These are phyloP conservation scores for Senna tora DNA, from an alignment of 306 rosid species.

Conservation along the genomic window DNA sequence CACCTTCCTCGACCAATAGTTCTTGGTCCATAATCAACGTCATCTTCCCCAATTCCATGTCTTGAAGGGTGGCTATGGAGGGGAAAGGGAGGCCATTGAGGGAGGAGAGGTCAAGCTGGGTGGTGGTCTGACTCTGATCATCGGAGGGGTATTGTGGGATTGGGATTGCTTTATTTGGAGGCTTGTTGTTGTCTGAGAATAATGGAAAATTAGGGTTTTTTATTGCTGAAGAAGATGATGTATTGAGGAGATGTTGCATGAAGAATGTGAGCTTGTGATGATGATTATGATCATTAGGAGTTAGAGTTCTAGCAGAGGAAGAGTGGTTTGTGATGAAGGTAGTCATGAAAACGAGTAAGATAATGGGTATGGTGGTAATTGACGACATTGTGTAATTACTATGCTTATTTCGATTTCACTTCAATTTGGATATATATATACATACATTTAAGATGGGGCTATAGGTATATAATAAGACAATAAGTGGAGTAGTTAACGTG, in stretches of 20 bases:
- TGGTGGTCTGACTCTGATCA: conserved; percentile 37
- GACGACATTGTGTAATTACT: neutral
- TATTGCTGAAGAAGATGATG: neutral
- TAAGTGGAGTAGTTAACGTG: no score
- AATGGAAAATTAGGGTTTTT: conserved; percentile 48
- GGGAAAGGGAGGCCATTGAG: conserved; percentile 68
- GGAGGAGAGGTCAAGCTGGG: conserved; percentile 52
- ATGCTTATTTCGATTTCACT: no score
- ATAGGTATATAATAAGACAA: no score
- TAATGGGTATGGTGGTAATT: neutral
- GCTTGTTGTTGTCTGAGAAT: no score
- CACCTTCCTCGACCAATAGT: conserved; percentile 30
- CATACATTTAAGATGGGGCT: no score
- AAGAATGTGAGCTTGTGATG: conserved; percentile 13
- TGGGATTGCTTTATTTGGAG: conserved; percentile 56
- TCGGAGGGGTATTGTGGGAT: conserved; percentile 47
- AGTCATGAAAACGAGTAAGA: neutral
- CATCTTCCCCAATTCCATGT: conserved; percentile 58
- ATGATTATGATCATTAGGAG: neutral
- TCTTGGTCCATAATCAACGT: conserved; percentile 63
- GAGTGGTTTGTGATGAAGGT: neutral
- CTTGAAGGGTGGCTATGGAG: conserved; percentile 59
- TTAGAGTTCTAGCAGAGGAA: conserved; percentile 4
- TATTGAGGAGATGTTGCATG: neutral
- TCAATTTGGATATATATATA: no score